Percentiles rank a stretch among this genome's conserved stretches.
Evolutionary conservation across 2,329 filamentous ascomycete species (phyloP).

Genomic region (Endoconidiophora polonica): DNA sequence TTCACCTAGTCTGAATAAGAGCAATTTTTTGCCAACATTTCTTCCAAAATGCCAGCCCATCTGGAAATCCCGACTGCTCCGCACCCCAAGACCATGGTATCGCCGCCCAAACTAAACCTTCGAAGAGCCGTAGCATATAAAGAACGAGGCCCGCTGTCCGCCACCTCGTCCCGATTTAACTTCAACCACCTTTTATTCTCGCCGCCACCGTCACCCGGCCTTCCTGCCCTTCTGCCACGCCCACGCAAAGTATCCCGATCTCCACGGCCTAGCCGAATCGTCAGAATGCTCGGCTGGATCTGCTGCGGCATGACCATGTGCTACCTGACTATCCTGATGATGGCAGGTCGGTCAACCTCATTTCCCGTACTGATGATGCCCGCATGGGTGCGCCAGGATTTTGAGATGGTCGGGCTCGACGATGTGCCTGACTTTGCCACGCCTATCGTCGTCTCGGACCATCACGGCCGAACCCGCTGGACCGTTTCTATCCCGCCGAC

Average conservation of each 20-base stretch:
- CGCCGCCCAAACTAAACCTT: conserved; percentile 40
- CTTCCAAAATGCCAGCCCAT: conserved; percentile 26
- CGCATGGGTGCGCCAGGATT: conserved; percentile 26
- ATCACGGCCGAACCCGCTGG: conserved; percentile 51
- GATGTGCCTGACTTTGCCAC: conserved; percentile 55
- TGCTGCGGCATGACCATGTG: conserved; percentile 32
- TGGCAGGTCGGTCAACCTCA: conserved; percentile 17
- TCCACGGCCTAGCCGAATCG: conserved; percentile 39
- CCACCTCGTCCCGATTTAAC: conserved; percentile 45
- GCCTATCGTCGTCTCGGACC: conserved; percentile 53
- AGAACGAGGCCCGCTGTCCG: conserved; percentile 38
- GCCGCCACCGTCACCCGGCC: conserved; percentile 51
- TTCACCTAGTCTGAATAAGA: background rate
- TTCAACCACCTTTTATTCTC: conserved; percentile 53
- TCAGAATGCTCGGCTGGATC: conserved; percentile 39
- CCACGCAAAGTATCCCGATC: conserved; percentile 43
- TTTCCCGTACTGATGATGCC: conserved; percentile 16
- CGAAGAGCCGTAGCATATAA: conserved; percentile 42
- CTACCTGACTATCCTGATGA: conserved; percentile 26
- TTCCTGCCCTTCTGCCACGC: conserved; percentile 50
- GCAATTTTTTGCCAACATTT: conserved; percentile 5
- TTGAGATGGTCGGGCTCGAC: conserved; percentile 51
- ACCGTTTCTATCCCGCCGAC: conserved; percentile 61
- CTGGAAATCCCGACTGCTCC: conserved; percentile 30
- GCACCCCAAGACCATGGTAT: conserved; percentile 31